Evolutionary conservation across 2,329 filamentous ascomycete genomes (phyloP).

Genomic region (Talaromyces sp.): DNA sequence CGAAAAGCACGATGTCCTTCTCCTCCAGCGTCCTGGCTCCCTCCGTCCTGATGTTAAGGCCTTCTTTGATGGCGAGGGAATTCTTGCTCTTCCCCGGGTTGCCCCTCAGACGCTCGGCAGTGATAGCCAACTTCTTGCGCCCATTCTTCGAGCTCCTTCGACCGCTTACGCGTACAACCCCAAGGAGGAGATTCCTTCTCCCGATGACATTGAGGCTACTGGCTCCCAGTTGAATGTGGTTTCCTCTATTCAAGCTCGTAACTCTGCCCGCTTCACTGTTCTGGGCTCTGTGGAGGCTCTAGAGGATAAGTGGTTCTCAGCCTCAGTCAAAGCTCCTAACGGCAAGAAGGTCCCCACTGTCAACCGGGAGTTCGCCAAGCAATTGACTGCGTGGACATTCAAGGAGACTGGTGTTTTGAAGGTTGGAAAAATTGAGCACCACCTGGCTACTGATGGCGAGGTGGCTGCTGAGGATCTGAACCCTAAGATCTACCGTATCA

Average conservation of each 20-base stretch:
- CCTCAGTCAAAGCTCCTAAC: conserved; percentile 65
- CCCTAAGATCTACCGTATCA: conserved; percentile 89
- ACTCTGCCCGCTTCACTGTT: conserved; percentile 86
- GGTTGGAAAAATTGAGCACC: conserved; percentile 81
- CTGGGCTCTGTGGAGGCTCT: conserved; percentile 85
- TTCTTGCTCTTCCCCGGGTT: conserved; percentile 79
- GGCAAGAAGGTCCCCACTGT: conserved; percentile 65
- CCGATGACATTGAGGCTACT: conserved; percentile 83
- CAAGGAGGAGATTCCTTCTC: conserved; percentile 73
- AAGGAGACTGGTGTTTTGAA: conserved; percentile 88
- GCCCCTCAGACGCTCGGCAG: conserved; percentile 82
- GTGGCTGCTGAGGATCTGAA: conserved; percentile 59
- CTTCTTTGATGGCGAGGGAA: conserved; percentile 71
- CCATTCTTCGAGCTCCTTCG: conserved; percentile 77
- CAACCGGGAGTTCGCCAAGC: conserved; percentile 84
- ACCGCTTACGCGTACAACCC: conserved; percentile 94
- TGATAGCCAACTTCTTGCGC: conserved; percentile 72
- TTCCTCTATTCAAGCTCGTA: conserved; percentile 86
- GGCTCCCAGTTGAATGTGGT: conserved; percentile 82
- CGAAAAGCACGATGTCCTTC: conserved; percentile 85
- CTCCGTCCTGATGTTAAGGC: conserved; percentile 71
- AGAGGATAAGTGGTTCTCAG: conserved; percentile 85
- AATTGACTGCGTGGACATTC: conserved; percentile 92
- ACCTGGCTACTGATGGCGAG: conserved; percentile 58
- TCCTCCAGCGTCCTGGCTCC: conserved; percentile 69